Evolutionary conservation across 2,329 filamentous ascomycete genomes (phyloP).

Genomic region (Ophiostoma ips): DNA sequence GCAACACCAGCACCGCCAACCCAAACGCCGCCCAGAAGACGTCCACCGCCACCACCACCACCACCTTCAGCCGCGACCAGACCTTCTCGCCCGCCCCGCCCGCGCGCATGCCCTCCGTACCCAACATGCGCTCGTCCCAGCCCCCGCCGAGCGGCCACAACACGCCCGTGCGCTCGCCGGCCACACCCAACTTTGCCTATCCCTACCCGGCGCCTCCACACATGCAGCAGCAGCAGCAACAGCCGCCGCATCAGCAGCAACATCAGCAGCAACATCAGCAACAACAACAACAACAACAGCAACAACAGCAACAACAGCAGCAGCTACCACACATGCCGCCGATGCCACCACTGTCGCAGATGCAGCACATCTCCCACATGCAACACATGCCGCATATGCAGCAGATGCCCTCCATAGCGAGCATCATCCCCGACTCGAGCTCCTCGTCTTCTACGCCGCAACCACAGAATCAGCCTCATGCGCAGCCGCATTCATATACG

Average conservation of each 20-base stretch:
- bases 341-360: not conserved
- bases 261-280: not conserved
- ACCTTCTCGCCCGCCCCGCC: not conserved
- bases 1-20: not conserved
- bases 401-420: not conserved
- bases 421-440: not conserved
- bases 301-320: not conserved
- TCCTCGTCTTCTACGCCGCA: no score
- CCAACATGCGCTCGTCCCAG: not conserved
- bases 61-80: not conserved
- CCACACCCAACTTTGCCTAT: not conserved
- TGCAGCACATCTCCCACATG: not conserved
- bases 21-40: not conserved
- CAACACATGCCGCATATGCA: not conserved
- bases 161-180: not conserved
- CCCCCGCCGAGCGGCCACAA: not conserved
- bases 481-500: no score
- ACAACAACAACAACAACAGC: not conserved
- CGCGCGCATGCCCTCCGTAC: not conserved
- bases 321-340: not conserved
- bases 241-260: not conserved
- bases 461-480: no score
- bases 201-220: not conserved
- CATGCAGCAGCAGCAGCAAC: not conserved
- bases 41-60: not conserved